Evolutionary conservation across 208 protist genomes (phyloP).

Genomic region (Leishmania tarentolae): DNA sequence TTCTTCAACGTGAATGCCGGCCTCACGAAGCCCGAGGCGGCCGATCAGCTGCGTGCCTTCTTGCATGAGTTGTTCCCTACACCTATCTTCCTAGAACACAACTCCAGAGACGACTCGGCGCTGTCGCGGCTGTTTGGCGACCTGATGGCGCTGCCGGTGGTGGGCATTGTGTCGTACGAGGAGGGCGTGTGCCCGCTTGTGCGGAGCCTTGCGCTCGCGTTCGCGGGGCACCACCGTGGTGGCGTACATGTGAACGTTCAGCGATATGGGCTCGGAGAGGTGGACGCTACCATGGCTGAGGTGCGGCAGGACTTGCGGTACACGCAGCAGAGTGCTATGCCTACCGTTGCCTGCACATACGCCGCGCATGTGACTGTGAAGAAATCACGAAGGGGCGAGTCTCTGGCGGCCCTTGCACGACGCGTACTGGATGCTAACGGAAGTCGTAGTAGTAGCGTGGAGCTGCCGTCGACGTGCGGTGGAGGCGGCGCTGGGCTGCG

Average conservation of each 20-base stretch:
- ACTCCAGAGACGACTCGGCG: background rate
- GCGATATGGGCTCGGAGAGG: constrained; percentile 14
- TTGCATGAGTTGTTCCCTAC: constrained; percentile 24
- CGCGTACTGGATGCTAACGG: background rate
- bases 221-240: constrained; percentile 40
- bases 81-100: constrained; percentile 31
- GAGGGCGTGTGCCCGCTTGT: constrained; percentile 52
- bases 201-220: constrained; percentile 48
- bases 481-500: constrained; percentile 19
- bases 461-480: constrained; percentile 25
- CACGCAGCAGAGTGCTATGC: constrained; percentile 23
- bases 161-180: constrained; percentile 42
- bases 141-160: constrained; percentile 58
- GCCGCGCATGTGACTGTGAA: background rate
- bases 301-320: constrained; percentile 25
- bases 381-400: background rate
- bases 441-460: constrained; percentile 2
- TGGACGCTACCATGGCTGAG: constrained; percentile 21
- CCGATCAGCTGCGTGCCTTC: constrained; percentile 30
- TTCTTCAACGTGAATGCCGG: constrained; percentile 56
- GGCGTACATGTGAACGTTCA: constrained; percentile 19
- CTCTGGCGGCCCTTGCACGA: constrained; percentile 4
- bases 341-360: constrained; percentile 37
- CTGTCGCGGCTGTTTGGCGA: constrained; percentile 23
- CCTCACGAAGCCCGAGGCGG: constrained; percentile 10